Base-by-base conservation (phyloP, 257 asterid genomes). In the Solanum chilense region DNA sequence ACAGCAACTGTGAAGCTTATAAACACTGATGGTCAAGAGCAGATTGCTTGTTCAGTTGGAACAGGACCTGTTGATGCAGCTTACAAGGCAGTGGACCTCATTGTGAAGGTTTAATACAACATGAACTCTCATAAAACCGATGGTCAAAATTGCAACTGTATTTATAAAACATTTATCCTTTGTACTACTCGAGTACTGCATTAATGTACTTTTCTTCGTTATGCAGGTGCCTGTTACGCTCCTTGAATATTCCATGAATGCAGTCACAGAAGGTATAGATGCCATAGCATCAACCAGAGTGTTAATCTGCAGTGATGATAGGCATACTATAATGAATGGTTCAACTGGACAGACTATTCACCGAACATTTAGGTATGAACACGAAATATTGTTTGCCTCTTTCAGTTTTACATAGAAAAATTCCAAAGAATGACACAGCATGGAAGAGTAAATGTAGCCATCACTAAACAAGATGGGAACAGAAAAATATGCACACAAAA, bases 31-130 rank as follows among this genome's bases (percentile, higher is more conserved):
- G 99, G 96, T 45, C 85, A 85, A 6, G 96, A 91, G 89, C 96
- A 92, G 75, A 88, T 95, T 86, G 91, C 95, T 82, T 97, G 97
- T 92, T 94, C 99, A 75, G 96, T 95, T 86, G 99, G 99, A 90
- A 94, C 96, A 20, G 99, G 99, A 85, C 99, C 99, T 5, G 98
- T 97, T 87, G 99, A 95, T 93, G 98, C 99, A 80, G 97, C 98
- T 45, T 97, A 95, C 73, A 94, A 94, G 92, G 98, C 98, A 15
- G 94, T 95, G 89, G 98, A 97, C 89, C 94, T 91, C 85, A 87
- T 93, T 87, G 94, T 93, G 74, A 92, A 97, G 99, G 99, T 97
- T 62, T 27, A 88, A 88, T 83, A 87, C 49, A 14, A 84, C 84
- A 25, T 42, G 27, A 45, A 9, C 66, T 78, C 84, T 78, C 84